These are phyloP conservation scores for Xylaria sp. DNA, from an alignment of 2,329 filamentous ascomycete genomes.

Conservation along the genomic window DNA sequence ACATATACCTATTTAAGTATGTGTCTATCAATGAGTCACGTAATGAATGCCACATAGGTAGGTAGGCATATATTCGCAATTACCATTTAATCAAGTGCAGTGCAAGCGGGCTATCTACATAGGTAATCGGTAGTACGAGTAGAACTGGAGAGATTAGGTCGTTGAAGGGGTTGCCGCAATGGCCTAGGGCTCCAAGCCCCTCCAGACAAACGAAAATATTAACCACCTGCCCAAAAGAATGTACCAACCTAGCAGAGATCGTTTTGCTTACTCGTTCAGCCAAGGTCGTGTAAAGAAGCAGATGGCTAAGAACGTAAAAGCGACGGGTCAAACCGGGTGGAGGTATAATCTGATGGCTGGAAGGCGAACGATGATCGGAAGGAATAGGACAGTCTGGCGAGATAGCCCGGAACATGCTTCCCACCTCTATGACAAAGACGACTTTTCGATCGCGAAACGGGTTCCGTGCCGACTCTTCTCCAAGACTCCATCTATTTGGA, in stretches of 20 bases:
- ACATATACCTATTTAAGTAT: constrained; percentile 1
- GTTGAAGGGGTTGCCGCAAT: no score
- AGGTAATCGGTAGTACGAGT: no score
- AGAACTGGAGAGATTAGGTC: no score
- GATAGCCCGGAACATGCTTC: background rate
- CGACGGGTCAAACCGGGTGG: constrained; percentile 10
- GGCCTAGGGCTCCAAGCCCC: no score
- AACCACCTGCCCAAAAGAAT: no score
- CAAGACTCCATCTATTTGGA: background rate
- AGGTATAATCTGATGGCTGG: background rate
- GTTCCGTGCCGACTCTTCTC: no score
- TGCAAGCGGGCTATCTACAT: no score
- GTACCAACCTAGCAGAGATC: background rate
- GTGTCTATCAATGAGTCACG: background rate
- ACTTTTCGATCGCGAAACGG: no score
- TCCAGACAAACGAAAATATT: no score
- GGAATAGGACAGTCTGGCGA: constrained; percentile 1
- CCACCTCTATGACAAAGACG: no score
- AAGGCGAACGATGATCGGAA: constrained; percentile 1
- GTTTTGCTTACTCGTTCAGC: constrained; percentile 23
- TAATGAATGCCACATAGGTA: background rate
- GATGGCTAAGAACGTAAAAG: background rate
- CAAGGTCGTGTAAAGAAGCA: constrained; percentile 13
- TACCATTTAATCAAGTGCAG: no score
- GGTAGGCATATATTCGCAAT: no score